phyloP scores from a whole-genome alignment of 192 early-diverging fungal genomes.

The Coemansia sp. region DNA sequence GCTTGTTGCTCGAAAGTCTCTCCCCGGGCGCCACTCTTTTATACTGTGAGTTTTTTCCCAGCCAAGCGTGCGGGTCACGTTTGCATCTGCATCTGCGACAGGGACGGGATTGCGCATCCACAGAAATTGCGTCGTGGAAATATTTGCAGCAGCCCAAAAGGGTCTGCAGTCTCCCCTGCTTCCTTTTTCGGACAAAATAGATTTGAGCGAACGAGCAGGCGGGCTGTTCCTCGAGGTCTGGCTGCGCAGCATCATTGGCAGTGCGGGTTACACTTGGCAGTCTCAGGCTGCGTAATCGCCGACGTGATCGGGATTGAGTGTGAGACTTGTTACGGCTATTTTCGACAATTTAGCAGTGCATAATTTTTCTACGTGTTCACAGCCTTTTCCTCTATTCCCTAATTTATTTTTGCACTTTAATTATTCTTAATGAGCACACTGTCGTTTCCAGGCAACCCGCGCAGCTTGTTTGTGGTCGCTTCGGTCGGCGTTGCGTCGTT shows the following conservation, averaged over 20 bases:
- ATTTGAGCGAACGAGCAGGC: neutral
- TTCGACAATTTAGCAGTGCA: no score
- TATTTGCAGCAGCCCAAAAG: neutral
- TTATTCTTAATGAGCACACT: conserved; percentile 4
- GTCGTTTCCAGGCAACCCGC: conserved; percentile 10
- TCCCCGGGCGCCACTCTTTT: neutral
- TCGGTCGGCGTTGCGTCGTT: conserved; percentile 43
- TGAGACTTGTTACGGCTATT: no score
- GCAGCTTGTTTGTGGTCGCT: conserved; percentile 33
- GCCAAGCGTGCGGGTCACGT: conserved; percentile 2
- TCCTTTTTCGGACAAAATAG: conserved; percentile 6
- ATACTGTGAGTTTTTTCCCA: neutral
- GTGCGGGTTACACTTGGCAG: neutral
- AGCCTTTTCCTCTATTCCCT: neutral
- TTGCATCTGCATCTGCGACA: neutral
- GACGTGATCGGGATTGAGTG: no score
- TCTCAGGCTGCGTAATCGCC: no score
- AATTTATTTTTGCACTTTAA: neutral
- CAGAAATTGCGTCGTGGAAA: conserved; percentile 2
- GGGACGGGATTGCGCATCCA: neutral
- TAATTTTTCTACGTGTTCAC: no score
- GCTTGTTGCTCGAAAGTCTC: no score
- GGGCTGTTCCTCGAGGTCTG: neutral
- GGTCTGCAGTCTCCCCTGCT: neutral
- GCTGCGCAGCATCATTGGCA: conserved; percentile 1